phyloP scores from a whole-genome alignment of 2,329 filamentous ascomycete genomes.

The Colletotrichum horii region DNA sequence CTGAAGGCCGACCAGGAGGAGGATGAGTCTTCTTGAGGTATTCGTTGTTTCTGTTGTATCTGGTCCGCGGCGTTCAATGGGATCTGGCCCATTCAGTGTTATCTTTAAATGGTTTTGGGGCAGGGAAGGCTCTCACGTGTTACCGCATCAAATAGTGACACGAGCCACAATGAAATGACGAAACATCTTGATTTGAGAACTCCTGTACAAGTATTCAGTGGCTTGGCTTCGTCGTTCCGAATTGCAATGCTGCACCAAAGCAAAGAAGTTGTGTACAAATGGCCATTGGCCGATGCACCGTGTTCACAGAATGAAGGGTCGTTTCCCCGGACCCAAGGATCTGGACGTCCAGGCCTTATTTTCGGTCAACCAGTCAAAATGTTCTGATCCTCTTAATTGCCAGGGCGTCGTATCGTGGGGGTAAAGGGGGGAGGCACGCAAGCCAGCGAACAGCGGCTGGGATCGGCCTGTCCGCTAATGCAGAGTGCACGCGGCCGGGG shows the following conservation, averaged over 20 bases:
- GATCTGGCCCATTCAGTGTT: not conserved
- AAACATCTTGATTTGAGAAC: not conserved
- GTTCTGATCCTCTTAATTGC: not conserved
- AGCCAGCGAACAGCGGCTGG: not conserved
- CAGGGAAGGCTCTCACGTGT: not conserved
- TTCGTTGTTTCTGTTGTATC: conserved; percentile 11
- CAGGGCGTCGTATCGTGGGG: not conserved
- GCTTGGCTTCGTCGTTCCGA: not conserved
- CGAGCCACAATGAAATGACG: not conserved
- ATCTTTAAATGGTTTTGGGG: not conserved
- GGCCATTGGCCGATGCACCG: not conserved
- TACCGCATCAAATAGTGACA: too few species aligned
- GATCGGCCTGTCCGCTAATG: not conserved
- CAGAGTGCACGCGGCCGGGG: not conserved
- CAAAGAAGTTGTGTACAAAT: not conserved
- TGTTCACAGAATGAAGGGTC: not conserved
- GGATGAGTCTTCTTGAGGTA: conserved; percentile 55
- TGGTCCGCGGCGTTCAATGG: conserved; percentile 1
- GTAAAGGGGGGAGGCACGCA: not conserved
- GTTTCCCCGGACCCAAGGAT: not conserved
- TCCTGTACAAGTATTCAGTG: not conserved
- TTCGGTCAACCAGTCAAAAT: not conserved
- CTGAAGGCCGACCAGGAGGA: conserved; percentile 60
- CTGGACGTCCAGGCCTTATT: not conserved
- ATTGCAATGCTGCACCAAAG: not conserved